Conservation (phyloP, 148 eudicot genomes). For the Camellia lanceoleosa region DNA sequence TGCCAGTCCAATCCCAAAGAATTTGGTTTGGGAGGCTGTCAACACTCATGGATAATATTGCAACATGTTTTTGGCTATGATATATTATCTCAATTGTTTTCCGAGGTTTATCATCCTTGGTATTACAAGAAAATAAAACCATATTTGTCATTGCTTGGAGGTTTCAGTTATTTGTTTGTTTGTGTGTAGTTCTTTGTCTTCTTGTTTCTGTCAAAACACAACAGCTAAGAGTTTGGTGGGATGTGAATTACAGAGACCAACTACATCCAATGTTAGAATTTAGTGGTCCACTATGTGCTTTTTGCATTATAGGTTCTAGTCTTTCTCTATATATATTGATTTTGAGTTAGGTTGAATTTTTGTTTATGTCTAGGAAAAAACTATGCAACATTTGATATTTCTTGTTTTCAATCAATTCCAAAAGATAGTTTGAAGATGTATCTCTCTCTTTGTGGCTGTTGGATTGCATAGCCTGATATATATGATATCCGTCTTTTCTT, state of each 20-base stretch:
- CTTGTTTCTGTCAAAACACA: background rate
- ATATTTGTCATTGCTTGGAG: background rate
- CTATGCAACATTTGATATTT: slow-evolving; percentile 1
- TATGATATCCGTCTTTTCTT: too few species aligned
- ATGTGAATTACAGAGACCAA: background rate
- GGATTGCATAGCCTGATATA: too few species aligned
- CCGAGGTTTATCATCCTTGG: background rate
- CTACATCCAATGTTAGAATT: slow-evolving; percentile 3
- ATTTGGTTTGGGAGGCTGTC: slow-evolving; percentile 56
- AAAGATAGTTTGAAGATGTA: too few species aligned
- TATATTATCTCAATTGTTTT: background rate
- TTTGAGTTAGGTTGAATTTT: background rate
- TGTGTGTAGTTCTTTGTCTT: background rate
- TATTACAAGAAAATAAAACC: background rate
- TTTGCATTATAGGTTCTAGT: background rate
- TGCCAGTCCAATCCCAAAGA: slow-evolving; percentile 40
- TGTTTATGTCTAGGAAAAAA: background rate
- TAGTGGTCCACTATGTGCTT: background rate
- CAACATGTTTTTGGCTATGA: slow-evolving; percentile 1
- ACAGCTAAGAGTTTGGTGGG: background rate
- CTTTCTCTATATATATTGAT: background rate
- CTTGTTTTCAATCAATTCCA: too few species aligned
- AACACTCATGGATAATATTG: slow-evolving; percentile 53
- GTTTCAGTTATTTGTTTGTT: background rate
- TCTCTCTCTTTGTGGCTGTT: too few species aligned